These are phyloP conservation scores for Cryomyces antarcticus DNA, from an alignment of 495 filamentous ascomycete species.

Conservation along the genomic window DNA sequence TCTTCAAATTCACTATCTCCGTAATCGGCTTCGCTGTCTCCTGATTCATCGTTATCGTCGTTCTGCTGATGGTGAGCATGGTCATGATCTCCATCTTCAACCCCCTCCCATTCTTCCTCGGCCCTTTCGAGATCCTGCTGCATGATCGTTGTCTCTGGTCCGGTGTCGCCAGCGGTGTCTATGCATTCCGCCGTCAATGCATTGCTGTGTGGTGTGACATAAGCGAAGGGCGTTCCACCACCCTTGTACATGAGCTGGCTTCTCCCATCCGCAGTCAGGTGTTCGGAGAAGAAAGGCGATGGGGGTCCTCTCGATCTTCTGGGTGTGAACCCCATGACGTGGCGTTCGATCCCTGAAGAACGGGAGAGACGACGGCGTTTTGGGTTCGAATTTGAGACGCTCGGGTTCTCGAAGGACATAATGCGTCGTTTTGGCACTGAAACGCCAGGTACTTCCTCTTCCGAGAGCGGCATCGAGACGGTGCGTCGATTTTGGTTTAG, in stretches of 20 bases:
- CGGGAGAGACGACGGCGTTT: slow-evolving; percentile 10
- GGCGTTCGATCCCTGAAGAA: slow-evolving; percentile 8
- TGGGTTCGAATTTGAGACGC: neutral
- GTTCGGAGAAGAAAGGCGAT: slow-evolving; percentile 11
- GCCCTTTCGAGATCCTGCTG: neutral
- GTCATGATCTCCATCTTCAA: neutral
- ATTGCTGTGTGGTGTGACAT: slow-evolving; percentile 31
- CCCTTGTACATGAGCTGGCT: slow-evolving; percentile 10
- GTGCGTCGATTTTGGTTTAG: slow-evolving; percentile 16
- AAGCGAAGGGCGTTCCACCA: slow-evolving; percentile 26
- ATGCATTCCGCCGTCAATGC: neutral
- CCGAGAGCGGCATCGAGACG: slow-evolving; percentile 25
- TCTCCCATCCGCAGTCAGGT: slow-evolving; percentile 9
- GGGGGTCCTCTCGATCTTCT: slow-evolving; percentile 12
- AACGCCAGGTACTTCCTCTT: slow-evolving; percentile 5
- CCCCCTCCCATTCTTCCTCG: slow-evolving; percentile 1
- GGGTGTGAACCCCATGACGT: slow-evolving; percentile 8
- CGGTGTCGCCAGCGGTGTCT: neutral
- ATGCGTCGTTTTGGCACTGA: slow-evolving; percentile 21
- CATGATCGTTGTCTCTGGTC: neutral
- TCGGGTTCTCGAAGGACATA: slow-evolving; percentile 12
- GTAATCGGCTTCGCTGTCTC: neutral
- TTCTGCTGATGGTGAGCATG: neutral
- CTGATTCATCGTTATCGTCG: neutral
- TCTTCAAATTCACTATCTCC: neutral